Evolutionary conservation across 139 green algal species (phyloP), one percentile per base, ranked within the genome.

Genomic region (Chlorella vulgaris): DNA sequence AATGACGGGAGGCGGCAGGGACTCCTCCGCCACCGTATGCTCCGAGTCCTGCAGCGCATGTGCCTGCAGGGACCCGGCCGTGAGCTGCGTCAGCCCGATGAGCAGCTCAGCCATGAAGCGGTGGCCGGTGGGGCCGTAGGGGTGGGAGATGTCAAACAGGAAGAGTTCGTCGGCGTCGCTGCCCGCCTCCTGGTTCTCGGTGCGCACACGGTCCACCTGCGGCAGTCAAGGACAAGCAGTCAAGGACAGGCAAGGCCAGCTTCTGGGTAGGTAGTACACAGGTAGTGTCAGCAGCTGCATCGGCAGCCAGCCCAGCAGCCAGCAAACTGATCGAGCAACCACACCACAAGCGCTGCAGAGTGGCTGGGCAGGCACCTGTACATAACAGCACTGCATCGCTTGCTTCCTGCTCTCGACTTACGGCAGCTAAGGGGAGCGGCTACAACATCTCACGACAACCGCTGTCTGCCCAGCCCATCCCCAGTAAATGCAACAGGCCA

Each of bases 51-150:
- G 38, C 74, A 80, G 38, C 74, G 74, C 51, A 22, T 53, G 51
- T 26, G 73, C 58, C 35, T 38, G 13, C 35, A 69, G 70, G 29
- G 31, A 29, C 3, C 62, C 77, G 29, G 77, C 77, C 26, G 77
- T 76, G 10, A 76, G 36, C 66, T 83, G 77, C 35, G 50, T 74
- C 39, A 83, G 66, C 8, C 65, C 77, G 24, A 83, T 83, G 33
- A 83, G 65, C 43, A 83, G 77, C 65, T 83, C 77, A 0, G 77
- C 65, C 77, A 83, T 74, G 50, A 69, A 83, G 35, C 77, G 55
- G 77, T 83, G 77, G 22, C 77, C 77, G 33, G 77, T 83, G 65
- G 77, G 77, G 47, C 77, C 77, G 65, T 83, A 83, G 6, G 77
- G 77, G 77, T 83, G 77, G 3, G 50, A 74, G 77, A 76, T 74